Conservation (phyloP, 2,329 filamentous ascomycete genomes). For the Aureobasidium melanogenum region DNA sequence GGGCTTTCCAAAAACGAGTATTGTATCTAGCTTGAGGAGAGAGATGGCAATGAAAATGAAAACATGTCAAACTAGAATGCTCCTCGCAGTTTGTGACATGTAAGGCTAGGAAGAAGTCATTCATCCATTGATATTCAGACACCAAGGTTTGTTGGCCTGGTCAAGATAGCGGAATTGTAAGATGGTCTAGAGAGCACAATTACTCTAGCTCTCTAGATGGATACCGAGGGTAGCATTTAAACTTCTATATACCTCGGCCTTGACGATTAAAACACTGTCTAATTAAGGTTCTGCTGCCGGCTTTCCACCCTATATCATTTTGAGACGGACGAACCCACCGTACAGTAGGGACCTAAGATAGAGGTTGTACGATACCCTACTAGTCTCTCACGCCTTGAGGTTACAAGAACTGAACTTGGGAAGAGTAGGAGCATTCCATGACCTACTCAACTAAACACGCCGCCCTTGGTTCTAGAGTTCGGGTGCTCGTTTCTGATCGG, state of each 20-base stretch:
- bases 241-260: background rate
- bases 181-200: too few relatives aligned
- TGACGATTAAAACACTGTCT: background rate
- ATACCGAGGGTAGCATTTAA: background rate
- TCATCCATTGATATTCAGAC: too few relatives aligned
- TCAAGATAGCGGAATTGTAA: too few relatives aligned
- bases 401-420: too few relatives aligned
- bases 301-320: background rate
- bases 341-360: too few relatives aligned
- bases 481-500: slow-evolving; percentile 14
- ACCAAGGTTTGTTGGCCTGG: too few relatives aligned
- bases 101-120: background rate
- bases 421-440: background rate
- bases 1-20: background rate
- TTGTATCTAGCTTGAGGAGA: background rate
- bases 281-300: background rate
- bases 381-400: background rate
- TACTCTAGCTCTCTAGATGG: background rate
- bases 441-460: background rate
- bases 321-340: background rate
- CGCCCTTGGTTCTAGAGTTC: background rate
- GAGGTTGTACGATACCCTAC: background rate
- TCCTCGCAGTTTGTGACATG: background rate
- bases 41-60: background rate
- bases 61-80: background rate